Base-by-base conservation (phyloP, 257 asterid genomes). In the Parsonsia alboflavescens region DNA sequence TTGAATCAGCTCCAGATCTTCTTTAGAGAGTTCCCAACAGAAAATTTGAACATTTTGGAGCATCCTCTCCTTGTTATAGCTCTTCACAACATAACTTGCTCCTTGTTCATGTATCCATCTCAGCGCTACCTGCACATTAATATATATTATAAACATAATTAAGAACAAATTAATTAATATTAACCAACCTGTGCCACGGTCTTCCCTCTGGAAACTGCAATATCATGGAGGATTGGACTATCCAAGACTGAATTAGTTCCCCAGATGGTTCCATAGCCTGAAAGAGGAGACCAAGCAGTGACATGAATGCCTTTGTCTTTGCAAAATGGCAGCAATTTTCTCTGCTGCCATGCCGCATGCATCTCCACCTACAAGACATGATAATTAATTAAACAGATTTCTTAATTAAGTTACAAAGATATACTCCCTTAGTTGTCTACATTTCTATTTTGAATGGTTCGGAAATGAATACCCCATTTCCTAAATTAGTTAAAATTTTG, bases 211-310 rank as follows among this genome's bases (percentile, higher is more conserved):
- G 56, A 50, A 50, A 19, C 56, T 50, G 56, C 56, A 15, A 50
- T 50, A 16, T 50, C n/a, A 12, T 13, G 13, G 19, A 50, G 56
- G 6, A 13, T 50, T 50, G 56, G 56, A 50, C n/a, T 50, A 5
- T 15, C 56, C 56, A 50, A 12, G 6, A 50, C 56, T 15, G 7
- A 0, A 16, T 50, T 50, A 50, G 56, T 15, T 21, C 94, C 91
- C 91, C 91, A 85, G 0, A 26, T 11, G 2, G 75, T 77, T 7
- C 89, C 90, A 46, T 81, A 77, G 8, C 82, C 81, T 54, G 85
- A 89, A 44, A 87, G 83, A 0, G 92, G 92, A 75, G 90, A 85
- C 86, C 88, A 89, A 1, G 88, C 94, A 41, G 84, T 57, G 5
- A 89, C 77, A 15, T 61, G 74, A 62, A 89, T 81, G 17, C 76